Percentiles rank a stretch among this genome's conserved stretches.
phyloP scores from a whole-genome alignment of 257 asterid species.

The Petunia axillaris region DNA sequence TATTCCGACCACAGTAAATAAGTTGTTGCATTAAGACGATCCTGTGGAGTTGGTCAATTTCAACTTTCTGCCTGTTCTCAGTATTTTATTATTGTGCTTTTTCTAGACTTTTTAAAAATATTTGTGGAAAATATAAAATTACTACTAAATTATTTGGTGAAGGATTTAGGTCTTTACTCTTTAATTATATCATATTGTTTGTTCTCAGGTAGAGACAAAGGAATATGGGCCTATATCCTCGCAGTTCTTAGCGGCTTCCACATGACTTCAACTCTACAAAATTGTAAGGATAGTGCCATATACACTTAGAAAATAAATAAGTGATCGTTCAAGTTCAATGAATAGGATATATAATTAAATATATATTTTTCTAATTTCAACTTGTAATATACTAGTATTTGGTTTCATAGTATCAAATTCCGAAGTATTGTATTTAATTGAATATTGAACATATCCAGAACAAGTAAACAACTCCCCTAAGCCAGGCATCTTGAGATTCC shows the following conservation, averaged over 20 bases:
- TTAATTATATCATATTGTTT: background rate
- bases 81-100: background rate
- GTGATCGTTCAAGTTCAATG: slow-evolving; percentile 4
- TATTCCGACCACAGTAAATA: background rate
- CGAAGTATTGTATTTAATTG: background rate
- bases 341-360: background rate
- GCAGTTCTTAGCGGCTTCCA: slow-evolving; percentile 8
- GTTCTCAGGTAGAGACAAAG: background rate
- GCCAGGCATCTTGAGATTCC: no score
- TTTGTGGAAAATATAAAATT: background rate
- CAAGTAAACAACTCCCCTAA: background rate
- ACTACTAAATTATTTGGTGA: background rate
- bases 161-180: background rate
- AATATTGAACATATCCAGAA: background rate
- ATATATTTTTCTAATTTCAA: background rate
- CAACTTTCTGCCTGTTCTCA: background rate
- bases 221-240: slow-evolving; percentile 14
- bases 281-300: background rate
- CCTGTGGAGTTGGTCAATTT: background rate
- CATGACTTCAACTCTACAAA: slow-evolving; percentile 13
- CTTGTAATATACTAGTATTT: background rate
- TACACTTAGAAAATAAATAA: background rate
- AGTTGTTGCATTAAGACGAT: no score
- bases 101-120: background rate
- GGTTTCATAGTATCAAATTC: slow-evolving; percentile 9